Percentiles rank a stretch among this genome's conserved stretches.
phyloP scores from a whole-genome alignment of 1,284 basidiomycete genomes.

The Malassezia arunalokei region DNA sequence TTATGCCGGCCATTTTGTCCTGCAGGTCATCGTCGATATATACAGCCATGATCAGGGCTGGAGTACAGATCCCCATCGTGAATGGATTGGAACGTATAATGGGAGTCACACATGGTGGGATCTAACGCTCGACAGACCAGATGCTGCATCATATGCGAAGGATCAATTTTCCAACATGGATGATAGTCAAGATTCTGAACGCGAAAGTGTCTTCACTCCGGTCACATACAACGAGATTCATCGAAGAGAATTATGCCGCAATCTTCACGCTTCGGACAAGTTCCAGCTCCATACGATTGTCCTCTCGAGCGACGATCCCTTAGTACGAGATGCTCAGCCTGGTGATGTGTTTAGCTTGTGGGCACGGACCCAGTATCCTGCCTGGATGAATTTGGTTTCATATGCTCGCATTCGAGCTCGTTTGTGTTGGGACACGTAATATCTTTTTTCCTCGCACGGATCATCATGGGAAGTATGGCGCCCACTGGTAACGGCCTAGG shows the following conservation, averaged over 20 bases:
- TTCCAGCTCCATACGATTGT: slow-evolving; percentile 2
- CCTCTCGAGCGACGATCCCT: background rate
- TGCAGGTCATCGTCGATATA: slow-evolving; percentile 3
- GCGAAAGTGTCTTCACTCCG: background rate
- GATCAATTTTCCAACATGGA: background rate
- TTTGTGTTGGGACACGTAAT: background rate
- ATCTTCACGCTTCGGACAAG: slow-evolving; percentile 7
- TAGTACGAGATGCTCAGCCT: background rate
- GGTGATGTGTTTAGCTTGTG: slow-evolving; percentile 5
- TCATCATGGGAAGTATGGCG: no score
- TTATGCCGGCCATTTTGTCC: background rate
- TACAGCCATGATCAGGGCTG: slow-evolving; percentile 17
- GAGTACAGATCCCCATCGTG: slow-evolving; percentile 9
- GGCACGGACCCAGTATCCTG: slow-evolving; percentile 11
- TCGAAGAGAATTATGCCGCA: slow-evolving; percentile 7
- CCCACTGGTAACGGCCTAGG: no score
- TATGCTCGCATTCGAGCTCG: slow-evolving; percentile 7
- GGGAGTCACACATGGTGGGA: slow-evolving; percentile 17
- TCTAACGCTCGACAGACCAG: slow-evolving; percentile 8
- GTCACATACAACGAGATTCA: background rate
- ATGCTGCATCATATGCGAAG: background rate
- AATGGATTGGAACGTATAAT: slow-evolving; percentile 14
- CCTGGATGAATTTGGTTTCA: slow-evolving; percentile 8
- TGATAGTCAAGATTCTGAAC: background rate
- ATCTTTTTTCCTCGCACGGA: background rate